Conservation (phyloP, 331 rosid species). For the Dryas integrifolia region DNA sequence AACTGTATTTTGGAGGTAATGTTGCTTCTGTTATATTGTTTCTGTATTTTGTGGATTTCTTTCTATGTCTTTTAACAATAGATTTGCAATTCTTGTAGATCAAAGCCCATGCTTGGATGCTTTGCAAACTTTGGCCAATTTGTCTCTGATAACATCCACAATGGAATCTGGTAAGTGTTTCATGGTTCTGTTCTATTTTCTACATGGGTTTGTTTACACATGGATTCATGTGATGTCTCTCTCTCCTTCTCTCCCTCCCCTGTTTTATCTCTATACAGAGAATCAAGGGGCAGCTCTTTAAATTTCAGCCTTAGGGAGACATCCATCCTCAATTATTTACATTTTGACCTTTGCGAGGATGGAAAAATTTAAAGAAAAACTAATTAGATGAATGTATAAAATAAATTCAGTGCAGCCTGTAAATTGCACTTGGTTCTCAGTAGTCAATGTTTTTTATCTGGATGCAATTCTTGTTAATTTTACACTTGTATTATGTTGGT, state of each 20-base stretch:
- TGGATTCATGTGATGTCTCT: neutral
- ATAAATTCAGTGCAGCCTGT: neutral
- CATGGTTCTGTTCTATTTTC: constrained; percentile 3
- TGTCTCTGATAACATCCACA: constrained; percentile 62
- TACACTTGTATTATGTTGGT: neutral
- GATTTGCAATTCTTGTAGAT: constrained; percentile 40
- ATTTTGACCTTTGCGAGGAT: neutral
- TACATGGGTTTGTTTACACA: constrained; percentile 4
- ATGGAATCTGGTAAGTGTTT: constrained; percentile 60
- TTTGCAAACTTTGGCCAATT: constrained; percentile 73
- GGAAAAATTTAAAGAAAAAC: neutral
- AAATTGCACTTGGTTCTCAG: neutral
- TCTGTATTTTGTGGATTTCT: constrained; percentile 10
- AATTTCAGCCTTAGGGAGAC: neutral
- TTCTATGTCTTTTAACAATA: neutral
- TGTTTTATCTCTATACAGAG: neutral
- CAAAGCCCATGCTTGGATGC: constrained; percentile 66
- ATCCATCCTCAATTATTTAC: neutral
- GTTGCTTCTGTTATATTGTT: constrained; percentile 15
- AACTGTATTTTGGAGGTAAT: constrained; percentile 60
- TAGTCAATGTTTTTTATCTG: neutral
- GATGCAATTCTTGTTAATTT: constrained; percentile 1
- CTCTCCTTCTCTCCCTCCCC: neutral
- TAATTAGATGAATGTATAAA: neutral
- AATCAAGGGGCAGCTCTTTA: neutral